Percentiles rank a stretch among this genome's conserved stretches.
Evolutionary conservation across 2,329 filamentous ascomycete genomes (phyloP).

Genomic region (Colletotrichum paranaense): DNA sequence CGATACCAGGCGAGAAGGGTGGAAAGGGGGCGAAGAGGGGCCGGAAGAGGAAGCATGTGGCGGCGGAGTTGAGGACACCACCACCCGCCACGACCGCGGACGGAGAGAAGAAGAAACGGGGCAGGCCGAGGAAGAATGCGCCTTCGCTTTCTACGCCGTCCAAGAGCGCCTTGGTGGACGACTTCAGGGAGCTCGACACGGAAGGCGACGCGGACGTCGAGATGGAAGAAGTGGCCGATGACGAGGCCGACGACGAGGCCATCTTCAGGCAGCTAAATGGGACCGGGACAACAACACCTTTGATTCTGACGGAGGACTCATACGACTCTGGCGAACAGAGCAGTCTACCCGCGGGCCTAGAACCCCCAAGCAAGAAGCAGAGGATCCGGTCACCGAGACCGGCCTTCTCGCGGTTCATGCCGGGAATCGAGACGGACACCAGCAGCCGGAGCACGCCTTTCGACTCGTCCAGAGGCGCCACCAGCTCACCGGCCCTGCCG

Average conservation of each 20-base stretch:
- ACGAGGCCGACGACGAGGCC: conserved; percentile 39
- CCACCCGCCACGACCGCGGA: conserved; percentile 26
- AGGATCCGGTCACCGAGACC: conserved; percentile 4
- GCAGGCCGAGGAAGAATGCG: conserved; percentile 41
- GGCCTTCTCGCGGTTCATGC: background rate
- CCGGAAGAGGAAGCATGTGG: background rate
- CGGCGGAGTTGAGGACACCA: background rate
- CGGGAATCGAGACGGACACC: conserved; percentile 23
- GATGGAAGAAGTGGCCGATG: conserved; percentile 41
- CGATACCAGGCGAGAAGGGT: background rate
- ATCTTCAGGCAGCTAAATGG: conserved; percentile 29
- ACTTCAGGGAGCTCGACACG: conserved; percentile 41
- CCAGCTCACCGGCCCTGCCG: conserved; percentile 23
- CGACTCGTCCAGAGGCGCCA: conserved; percentile 17
- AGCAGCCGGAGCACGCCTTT: conserved; percentile 12
- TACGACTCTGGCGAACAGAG: conserved; percentile 14
- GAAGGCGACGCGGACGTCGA: conserved; percentile 37
- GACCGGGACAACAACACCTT: background rate
- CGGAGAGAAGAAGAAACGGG: conserved; percentile 38
- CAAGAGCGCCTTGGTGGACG: conserved; percentile 43
- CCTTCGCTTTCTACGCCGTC: conserved; percentile 49
- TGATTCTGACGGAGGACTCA: background rate
- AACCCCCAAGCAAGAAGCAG: conserved; percentile 29
- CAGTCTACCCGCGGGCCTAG: background rate
- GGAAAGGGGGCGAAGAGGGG: background rate